These are phyloP conservation scores for Cordyceps tenuipes DNA, from an alignment of 2,329 filamentous ascomycete genomes.

Conservation along the genomic window DNA sequence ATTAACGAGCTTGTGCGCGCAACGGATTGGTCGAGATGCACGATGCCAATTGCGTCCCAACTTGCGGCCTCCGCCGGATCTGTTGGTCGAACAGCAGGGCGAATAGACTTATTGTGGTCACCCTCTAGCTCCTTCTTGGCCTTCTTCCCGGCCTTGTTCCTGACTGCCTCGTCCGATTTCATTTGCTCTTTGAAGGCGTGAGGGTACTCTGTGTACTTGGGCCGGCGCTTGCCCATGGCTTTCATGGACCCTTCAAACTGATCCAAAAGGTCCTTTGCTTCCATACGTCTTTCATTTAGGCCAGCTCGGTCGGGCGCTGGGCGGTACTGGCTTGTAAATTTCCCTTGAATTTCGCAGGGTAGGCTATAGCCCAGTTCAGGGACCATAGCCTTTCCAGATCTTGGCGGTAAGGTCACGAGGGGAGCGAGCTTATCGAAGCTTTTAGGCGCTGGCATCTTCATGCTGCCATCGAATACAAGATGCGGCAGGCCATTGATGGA, in stretches of 20 bases:
- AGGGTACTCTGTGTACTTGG: constrained; percentile 40
- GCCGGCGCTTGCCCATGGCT: constrained; percentile 32
- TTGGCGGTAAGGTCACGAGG: constrained; percentile 32
- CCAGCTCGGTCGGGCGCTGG: constrained; percentile 31
- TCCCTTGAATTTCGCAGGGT: constrained; percentile 37
- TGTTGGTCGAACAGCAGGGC: constrained; percentile 34
- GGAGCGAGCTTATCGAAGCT: constrained; percentile 38
- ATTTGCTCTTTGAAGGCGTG: constrained; percentile 39
- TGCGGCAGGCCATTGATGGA: constrained; percentile 31
- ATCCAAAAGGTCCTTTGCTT: constrained; percentile 31
- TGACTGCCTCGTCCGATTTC: constrained; percentile 36
- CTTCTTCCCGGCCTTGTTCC: constrained; percentile 38
- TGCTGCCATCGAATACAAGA: constrained; percentile 29
- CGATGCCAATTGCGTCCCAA: constrained; percentile 46
- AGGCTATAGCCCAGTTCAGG: constrained; percentile 31
- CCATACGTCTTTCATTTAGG: constrained; percentile 32
- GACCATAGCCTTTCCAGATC: constrained; percentile 30
- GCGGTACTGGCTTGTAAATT: constrained; percentile 32
- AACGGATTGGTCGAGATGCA: constrained; percentile 36
- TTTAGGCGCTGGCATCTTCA: constrained; percentile 36
- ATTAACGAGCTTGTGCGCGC: constrained; percentile 31
- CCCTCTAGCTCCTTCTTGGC: constrained; percentile 35
- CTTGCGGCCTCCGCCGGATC: constrained; percentile 39
- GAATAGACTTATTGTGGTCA: constrained; percentile 33
- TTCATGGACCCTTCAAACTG: constrained; percentile 36